phyloP scores from a whole-genome alignment of 805 yeast genomes.

The Cyberlindnera japonica region DNA sequence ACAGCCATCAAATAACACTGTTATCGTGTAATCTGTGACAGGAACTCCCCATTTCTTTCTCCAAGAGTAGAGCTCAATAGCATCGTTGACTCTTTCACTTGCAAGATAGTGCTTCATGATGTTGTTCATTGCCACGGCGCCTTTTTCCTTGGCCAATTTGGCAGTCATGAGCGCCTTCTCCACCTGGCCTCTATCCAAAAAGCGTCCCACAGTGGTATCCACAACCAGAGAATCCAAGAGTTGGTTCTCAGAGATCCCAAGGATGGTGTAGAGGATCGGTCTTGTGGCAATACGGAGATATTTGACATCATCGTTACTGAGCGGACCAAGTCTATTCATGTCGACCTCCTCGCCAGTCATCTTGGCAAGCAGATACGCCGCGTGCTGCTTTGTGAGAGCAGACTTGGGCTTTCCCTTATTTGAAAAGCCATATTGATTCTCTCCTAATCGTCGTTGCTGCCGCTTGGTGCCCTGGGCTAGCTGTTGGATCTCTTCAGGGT shows the following conservation, averaged over 20 bases:
- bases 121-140: conserved; percentile 61
- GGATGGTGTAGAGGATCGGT: conserved; percentile 45
- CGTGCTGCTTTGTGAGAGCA: conserved; percentile 24
- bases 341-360: conserved; percentile 22
- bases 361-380: conserved; percentile 22
- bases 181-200: conserved; percentile 46
- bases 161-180: conserved; percentile 53
- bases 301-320: conserved; percentile 32
- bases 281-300: conserved; percentile 36
- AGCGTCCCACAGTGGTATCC: conserved; percentile 48
- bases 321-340: conserved; percentile 33
- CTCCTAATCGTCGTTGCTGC: background rate
- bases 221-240: conserved; percentile 55
- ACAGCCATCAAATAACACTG: conserved; percentile 44
- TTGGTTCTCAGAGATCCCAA: conserved; percentile 59
- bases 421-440: background rate
- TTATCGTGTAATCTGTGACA: conserved; percentile 45
- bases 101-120: conserved; percentile 48
- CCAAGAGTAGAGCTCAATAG: conserved; percentile 47
- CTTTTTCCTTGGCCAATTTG: conserved; percentile 44
- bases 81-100: conserved; percentile 40
- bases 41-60: conserved; percentile 62
- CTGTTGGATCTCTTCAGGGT: conserved; percentile 7
- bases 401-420: conserved; percentile 3
- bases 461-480: conserved; percentile 2